phyloP scores from a whole-genome alignment of 1,139 yeast genomes.

The Debaryomyces sp. region DNA sequence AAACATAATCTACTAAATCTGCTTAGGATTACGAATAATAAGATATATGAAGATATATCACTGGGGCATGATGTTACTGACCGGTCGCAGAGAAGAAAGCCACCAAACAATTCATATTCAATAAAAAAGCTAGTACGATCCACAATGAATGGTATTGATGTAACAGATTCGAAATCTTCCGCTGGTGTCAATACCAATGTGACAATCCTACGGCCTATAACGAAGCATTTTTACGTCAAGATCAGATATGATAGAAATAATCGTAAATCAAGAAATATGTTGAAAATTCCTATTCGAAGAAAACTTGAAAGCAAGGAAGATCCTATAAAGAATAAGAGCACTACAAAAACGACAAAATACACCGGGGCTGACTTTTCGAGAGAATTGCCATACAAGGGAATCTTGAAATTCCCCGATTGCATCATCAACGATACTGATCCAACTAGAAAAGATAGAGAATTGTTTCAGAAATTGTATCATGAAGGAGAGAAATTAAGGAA shows the following conservation, averaged over 20 bases:
- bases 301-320: not conserved
- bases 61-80: slow-evolving; percentile 20
- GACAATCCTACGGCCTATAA: not conserved
- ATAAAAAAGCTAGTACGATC: slow-evolving; percentile 16
- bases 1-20: slow-evolving; percentile 28
- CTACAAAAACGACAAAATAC: not conserved
- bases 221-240: slow-evolving; percentile 5
- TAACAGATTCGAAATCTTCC: not conserved
- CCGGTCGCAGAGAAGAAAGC: slow-evolving; percentile 22
- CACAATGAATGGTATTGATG: not conserved
- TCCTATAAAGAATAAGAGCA: not conserved
- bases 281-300: not conserved
- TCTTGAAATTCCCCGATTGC: slow-evolving; percentile 60
- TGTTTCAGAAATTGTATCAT: slow-evolving; percentile 39
- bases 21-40: slow-evolving; percentile 30
- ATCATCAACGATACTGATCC: slow-evolving; percentile 67
- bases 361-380: slow-evolving; percentile 8
- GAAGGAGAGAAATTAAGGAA: slow-evolving; percentile 28
- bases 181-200: not conserved
- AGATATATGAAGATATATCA: slow-evolving; percentile 24
- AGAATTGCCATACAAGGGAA: slow-evolving; percentile 68
- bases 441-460: slow-evolving; percentile 46
- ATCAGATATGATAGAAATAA: slow-evolving; percentile 6
- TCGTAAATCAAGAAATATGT: slow-evolving; percentile 1
- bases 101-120: slow-evolving; percentile 17